Conservation (phyloP, 495 filamentous ascomycete species). For the Ramalina intermedia region DNA sequence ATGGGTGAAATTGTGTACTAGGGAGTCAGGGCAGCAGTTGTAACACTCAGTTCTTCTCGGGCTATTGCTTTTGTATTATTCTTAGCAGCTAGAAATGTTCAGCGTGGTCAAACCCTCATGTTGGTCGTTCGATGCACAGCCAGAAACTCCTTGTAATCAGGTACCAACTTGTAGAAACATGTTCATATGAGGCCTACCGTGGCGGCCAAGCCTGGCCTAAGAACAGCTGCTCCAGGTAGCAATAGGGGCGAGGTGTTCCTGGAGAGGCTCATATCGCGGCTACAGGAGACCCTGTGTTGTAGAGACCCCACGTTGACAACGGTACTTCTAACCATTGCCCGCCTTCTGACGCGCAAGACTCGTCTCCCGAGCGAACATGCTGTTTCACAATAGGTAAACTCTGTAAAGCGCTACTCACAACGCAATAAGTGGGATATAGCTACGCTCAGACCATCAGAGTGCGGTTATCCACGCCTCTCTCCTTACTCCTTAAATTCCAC, state of each 20-base stretch:
- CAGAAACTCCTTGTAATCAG: neutral
- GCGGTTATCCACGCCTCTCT: constrained; percentile 1
- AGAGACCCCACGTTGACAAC: neutral
- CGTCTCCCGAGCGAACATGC: too few species aligned
- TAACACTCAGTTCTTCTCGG: constrained; percentile 6
- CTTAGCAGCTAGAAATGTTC: constrained; percentile 4
- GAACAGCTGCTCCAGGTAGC: neutral
- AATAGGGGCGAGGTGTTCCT: neutral
- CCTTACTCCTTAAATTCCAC: neutral
- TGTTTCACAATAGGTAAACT: neutral
- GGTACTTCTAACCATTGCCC: too few species aligned
- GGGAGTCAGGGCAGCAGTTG: constrained; percentile 4
- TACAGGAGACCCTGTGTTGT: neutral
- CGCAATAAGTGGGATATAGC: constrained; percentile 1
- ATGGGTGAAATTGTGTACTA: constrained; percentile 9
- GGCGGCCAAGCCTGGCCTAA: neutral
- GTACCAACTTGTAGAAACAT: too few species aligned
- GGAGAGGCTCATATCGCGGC: neutral
- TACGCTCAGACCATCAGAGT: constrained; percentile 4
- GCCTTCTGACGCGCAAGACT: too few species aligned
- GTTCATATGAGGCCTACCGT: constrained; percentile 1
- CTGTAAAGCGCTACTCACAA: neutral
- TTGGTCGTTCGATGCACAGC: neutral
- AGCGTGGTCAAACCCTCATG: neutral
- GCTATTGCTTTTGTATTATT: constrained; percentile 6